Percentiles rank a stretch among this genome's conserved stretches.
Evolutionary conservation across 805 yeast genomes (phyloP).

Genomic region (Candida awuae): DNA sequence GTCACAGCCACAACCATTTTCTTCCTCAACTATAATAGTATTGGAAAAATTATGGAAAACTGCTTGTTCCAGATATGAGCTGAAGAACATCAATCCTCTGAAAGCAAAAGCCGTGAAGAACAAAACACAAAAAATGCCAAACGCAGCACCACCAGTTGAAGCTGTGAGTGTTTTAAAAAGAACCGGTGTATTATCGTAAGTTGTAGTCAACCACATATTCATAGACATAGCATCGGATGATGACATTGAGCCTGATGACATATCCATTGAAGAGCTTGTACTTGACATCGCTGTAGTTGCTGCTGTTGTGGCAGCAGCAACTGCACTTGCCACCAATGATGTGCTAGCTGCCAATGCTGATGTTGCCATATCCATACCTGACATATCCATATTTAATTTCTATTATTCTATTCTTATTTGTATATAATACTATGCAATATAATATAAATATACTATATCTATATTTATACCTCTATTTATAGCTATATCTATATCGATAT

Average conservation of each 20-base stretch:
- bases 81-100: conserved; percentile 50
- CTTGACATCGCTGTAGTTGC: conserved; percentile 11
- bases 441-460: too few species aligned
- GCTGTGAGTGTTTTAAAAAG: conserved; percentile 51
- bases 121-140: conserved; percentile 61
- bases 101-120: conserved; percentile 52
- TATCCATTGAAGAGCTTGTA: conserved; percentile 5
- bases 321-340: too few species aligned
- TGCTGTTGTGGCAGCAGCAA: conserved; percentile 5
- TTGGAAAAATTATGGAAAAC: conserved; percentile 44
- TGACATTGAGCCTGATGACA: conserved; percentile 10
- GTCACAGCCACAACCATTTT: conserved; percentile 32
- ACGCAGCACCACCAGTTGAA: conserved; percentile 48
- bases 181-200: conserved; percentile 51
- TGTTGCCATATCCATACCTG: conserved; percentile 18
- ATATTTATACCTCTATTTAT: too few species aligned
- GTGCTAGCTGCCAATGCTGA: too few species aligned
- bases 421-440: background rate
- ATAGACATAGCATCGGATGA: conserved; percentile 43
- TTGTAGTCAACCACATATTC: conserved; percentile 51
- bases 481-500: too few species aligned
- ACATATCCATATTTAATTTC: conserved; percentile 5
- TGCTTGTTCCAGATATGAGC: conserved; percentile 58
- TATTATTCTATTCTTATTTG: too few species aligned
- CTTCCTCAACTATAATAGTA: conserved; percentile 24